Evolutionary conservation across 2,329 filamentous ascomycete genomes (phyloP).

Genomic region (Aspergillus ustus): DNA sequence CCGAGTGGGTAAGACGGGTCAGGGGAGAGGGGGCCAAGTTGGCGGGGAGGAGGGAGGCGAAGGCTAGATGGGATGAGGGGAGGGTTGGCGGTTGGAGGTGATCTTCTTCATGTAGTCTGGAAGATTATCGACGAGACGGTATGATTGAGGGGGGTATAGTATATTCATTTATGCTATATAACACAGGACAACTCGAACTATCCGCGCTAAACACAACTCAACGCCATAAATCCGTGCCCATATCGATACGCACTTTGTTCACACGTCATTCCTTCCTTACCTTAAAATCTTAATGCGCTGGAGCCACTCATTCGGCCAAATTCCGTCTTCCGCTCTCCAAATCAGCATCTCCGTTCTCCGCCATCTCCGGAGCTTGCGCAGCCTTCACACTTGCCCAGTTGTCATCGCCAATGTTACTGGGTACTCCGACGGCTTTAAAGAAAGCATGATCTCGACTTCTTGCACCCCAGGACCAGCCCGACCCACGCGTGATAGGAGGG

Average conservation of each 20-base stretch:
- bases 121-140: not conserved
- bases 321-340: conserved; percentile 26
- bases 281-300: not conserved
- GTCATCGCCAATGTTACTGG: conserved; percentile 36
- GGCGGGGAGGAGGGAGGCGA: conserved; percentile 82
- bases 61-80: conserved; percentile 94
- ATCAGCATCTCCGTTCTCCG: conserved; percentile 21
- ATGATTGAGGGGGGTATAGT: not conserved
- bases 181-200: not conserved
- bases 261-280: not conserved
- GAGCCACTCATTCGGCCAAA: conserved; percentile 16
- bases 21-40: conserved; percentile 78
- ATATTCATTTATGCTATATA: not conserved
- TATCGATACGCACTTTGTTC: not conserved
- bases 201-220: not conserved
- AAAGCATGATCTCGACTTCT: conserved; percentile 75
- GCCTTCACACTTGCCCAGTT: conserved; percentile 30
- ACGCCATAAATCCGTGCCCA: not conserved
- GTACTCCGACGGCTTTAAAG: conserved; percentile 38
- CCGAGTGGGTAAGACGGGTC: conserved; percentile 82
- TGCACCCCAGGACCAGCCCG: conserved; percentile 88
- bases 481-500: conserved; percentile 74
- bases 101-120: conserved; percentile 28
- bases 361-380: not conserved
- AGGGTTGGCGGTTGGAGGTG: conserved; percentile 92